Evolutionary conservation across 1,139 yeast genomes (phyloP).

Genomic region (Blastobotrys aristatus): DNA sequence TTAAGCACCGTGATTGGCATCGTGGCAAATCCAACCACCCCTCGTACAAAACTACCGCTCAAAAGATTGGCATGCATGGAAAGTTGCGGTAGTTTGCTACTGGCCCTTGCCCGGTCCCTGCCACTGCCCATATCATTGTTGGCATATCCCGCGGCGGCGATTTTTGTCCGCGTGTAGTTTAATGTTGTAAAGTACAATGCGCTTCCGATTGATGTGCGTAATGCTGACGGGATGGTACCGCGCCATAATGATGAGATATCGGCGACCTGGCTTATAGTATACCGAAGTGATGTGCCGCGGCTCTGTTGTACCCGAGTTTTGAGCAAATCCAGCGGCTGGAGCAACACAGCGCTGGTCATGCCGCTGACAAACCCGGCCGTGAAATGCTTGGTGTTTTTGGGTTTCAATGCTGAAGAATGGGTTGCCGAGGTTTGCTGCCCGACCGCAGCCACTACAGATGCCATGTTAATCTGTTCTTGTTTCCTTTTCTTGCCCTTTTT

Average conservation of each 20-base stretch:
- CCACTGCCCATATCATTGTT: not conserved
- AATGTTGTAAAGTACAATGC: constrained; percentile 76
- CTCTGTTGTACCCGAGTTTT: constrained; percentile 87
- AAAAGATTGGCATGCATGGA: constrained; percentile 63
- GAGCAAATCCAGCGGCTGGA: constrained; percentile 86
- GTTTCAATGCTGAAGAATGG: not conserved
- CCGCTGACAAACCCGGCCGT: constrained; percentile 88
- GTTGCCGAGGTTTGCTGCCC: not conserved
- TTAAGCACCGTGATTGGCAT: constrained; percentile 98
- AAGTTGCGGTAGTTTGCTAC: constrained; percentile 58
- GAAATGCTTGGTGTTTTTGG: constrained; percentile 42
- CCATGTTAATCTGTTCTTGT: too few species aligned
- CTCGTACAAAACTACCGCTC: constrained; percentile 77
- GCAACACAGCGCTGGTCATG: constrained; percentile 66
- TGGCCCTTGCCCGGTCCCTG: constrained; percentile 11
- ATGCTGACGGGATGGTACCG: constrained; percentile 86
- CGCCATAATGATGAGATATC: constrained; percentile 67
- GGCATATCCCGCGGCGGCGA: not conserved
- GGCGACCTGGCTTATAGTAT: constrained; percentile 32
- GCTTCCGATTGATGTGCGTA: constrained; percentile 87
- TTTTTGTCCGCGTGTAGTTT: constrained; percentile 51
- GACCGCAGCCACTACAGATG: not conserved
- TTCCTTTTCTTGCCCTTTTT: too few species aligned
- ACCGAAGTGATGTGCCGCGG: constrained; percentile 40
- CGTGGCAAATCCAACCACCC: constrained; percentile 78